These are phyloP conservation scores for Medicago lupulina DNA, from an alignment of 306 rosid genomes.

Conservation along the genomic window DNA sequence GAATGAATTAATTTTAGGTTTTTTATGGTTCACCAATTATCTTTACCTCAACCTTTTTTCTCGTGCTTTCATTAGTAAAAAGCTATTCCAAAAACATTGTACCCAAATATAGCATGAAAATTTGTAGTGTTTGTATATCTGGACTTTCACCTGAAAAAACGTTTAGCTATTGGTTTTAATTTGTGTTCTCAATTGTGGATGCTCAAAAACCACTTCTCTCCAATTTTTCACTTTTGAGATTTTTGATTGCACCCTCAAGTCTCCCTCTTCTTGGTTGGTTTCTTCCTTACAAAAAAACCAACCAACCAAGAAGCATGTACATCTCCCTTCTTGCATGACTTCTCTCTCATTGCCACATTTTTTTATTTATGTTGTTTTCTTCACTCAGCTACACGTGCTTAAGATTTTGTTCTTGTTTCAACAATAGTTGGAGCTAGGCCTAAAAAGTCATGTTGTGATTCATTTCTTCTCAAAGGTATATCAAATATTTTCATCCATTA, in stretches of 20 bases:
- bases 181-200: conserved; percentile 43
- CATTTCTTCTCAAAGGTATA: conserved; percentile 12
- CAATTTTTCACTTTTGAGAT: conserved; percentile 36
- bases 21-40: conserved; percentile 34
- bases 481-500: neutral
- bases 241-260: conserved; percentile 39
- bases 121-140: conserved; percentile 41
- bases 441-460: conserved; percentile 14
- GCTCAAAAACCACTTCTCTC: conserved; percentile 45
- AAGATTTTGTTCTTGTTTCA: conserved; percentile 30
- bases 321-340: neutral
- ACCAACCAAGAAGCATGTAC: conserved; percentile 44
- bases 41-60: conserved; percentile 55
- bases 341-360: neutral
- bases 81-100: conserved; percentile 5
- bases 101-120: conserved; percentile 53
- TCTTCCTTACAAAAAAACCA: conserved; percentile 11
- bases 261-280: conserved; percentile 54
- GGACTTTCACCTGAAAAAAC: conserved; percentile 48
- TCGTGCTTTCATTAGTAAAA: conserved; percentile 61
- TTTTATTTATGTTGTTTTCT: neutral
- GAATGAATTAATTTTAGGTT: conserved; percentile 11
- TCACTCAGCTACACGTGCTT: conserved; percentile 35
- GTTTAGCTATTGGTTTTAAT: conserved; percentile 51
- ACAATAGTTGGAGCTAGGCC: too few species aligned